Evolutionary conservation across 2,329 filamentous ascomycete genomes (phyloP).

Genomic region (Chaetomiaceae sp.): DNA sequence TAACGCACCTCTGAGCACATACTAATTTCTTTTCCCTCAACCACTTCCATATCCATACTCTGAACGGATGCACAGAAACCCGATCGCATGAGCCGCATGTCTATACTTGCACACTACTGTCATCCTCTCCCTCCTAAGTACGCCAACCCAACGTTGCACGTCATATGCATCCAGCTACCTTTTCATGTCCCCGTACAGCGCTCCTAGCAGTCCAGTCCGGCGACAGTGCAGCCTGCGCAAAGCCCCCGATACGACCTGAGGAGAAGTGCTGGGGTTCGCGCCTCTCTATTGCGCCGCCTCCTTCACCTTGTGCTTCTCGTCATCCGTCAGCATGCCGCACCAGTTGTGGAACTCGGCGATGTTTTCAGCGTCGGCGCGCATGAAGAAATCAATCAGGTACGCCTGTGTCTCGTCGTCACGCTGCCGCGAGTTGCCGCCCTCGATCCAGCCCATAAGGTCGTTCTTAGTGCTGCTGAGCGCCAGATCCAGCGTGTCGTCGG

Average conservation of each 20-base stretch:
- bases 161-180: too few species aligned
- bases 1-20: too few species aligned
- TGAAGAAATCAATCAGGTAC: slow-evolving; percentile 80
- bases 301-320: slow-evolving; percentile 54
- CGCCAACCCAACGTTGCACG: too few species aligned
- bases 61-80: too few species aligned
- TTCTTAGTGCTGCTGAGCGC: slow-evolving; percentile 62
- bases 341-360: slow-evolving; percentile 53
- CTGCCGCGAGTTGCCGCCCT: slow-evolving; percentile 54
- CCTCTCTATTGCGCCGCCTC: slow-evolving; percentile 33
- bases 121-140: too few species aligned
- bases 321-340: slow-evolving; percentile 52
- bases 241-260: too few species aligned
- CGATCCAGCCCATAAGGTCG: slow-evolving; percentile 76
- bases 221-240: background rate
- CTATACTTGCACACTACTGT: too few species aligned
- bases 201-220: background rate
- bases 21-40: too few species aligned
- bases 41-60: too few species aligned
- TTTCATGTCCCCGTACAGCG: background rate
- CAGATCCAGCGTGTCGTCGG: slow-evolving; percentile 67
- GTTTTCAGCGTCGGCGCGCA: slow-evolving; percentile 53
- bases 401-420: slow-evolving; percentile 87
- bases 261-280: too few species aligned
- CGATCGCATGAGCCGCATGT: too few species aligned